A percentile compares a stretch with the other conserved stretches of the same genome.
These are phyloP conservation scores for Gypsophila paniculata DNA, from an alignment of 179 eudicot genomes.

Conservation along the genomic window DNA sequence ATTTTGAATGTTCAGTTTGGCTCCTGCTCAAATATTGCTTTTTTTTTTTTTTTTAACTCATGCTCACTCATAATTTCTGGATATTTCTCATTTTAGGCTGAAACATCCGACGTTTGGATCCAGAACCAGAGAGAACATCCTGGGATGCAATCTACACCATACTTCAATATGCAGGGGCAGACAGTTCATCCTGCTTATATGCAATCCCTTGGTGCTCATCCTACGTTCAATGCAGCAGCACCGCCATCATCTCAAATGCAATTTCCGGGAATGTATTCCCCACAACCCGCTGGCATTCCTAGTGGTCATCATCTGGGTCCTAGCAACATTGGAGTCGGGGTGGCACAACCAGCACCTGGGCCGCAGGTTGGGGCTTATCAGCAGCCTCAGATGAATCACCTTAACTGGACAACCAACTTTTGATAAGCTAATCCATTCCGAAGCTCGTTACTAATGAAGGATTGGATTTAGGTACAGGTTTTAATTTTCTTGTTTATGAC, in stretches of 20 bases:
- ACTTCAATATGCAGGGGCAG: constrained; percentile 82
- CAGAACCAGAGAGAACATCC: constrained; percentile 72
- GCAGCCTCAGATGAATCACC: constrained; percentile 74
- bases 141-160: constrained; percentile 72
- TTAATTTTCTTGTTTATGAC: constrained; percentile 27
- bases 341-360: constrained; percentile 50
- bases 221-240: constrained; percentile 55
- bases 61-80: neutral
- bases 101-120: constrained; percentile 86
- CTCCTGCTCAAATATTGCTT: no score
- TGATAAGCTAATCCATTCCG: constrained; percentile 29
- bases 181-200: constrained; percentile 67
- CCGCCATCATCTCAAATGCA: constrained; percentile 91
- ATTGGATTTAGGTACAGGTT: constrained; percentile 35
- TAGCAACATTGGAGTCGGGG: constrained; percentile 50
- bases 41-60: neutral
- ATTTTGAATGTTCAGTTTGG: no score
- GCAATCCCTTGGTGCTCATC: constrained; percentile 70
- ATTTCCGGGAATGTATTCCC: constrained; percentile 72
- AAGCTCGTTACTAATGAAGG: constrained; percentile 16
- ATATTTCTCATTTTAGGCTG: constrained; percentile 44
- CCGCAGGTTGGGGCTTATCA: constrained; percentile 71
- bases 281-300: constrained; percentile 48
- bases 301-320: constrained; percentile 59
- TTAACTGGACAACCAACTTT: constrained; percentile 73